These are phyloP conservation scores for Saitozyma podzolica DNA, from an alignment of 768 basidiomycete genomes.

Conservation along the genomic window DNA sequence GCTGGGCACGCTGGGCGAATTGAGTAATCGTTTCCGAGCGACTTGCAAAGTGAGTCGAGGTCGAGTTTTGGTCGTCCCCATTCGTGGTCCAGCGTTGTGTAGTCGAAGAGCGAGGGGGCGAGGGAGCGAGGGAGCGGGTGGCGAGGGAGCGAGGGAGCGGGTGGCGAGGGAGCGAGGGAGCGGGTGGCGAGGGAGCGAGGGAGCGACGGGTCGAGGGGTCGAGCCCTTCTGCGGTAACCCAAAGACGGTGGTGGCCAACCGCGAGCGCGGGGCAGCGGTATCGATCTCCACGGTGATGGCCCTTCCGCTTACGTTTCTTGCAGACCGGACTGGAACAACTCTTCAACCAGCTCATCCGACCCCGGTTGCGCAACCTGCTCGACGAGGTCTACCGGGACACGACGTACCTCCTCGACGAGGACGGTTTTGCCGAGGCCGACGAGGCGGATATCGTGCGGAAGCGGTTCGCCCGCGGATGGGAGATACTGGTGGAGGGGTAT, in stretches of 20 bases:
- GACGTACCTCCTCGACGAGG: slow-evolving; percentile 85
- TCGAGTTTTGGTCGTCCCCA: background rate
- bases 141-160: no score
- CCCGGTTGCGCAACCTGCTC: slow-evolving; percentile 77
- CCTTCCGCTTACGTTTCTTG: background rate
- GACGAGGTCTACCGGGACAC: slow-evolving; percentile 87
- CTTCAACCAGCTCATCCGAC: slow-evolving; percentile 90
- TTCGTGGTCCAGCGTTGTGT: no score
- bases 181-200: no score
- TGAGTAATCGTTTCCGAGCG: slow-evolving; percentile 63
- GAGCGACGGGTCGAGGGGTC: no score
- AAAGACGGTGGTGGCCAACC: no score
- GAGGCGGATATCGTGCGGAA: slow-evolving; percentile 83
- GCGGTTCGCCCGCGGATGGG: slow-evolving; percentile 87
- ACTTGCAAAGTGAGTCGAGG: slow-evolving; percentile 65
- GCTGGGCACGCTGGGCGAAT: slow-evolving; percentile 29
- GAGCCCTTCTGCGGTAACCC: no score
- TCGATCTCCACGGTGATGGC: background rate
- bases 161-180: no score
- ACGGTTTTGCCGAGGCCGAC: slow-evolving; percentile 76
- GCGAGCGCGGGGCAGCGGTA: background rate
- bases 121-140: no score
- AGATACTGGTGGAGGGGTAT: slow-evolving; percentile 78
- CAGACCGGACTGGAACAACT: slow-evolving; percentile 87
- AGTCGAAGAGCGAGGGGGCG: no score